Percentiles rank a stretch among this genome's conserved stretches.
Conservation (phyloP, 768 basidiomycete genomes). For the Boletus subparvulus region DNA sequence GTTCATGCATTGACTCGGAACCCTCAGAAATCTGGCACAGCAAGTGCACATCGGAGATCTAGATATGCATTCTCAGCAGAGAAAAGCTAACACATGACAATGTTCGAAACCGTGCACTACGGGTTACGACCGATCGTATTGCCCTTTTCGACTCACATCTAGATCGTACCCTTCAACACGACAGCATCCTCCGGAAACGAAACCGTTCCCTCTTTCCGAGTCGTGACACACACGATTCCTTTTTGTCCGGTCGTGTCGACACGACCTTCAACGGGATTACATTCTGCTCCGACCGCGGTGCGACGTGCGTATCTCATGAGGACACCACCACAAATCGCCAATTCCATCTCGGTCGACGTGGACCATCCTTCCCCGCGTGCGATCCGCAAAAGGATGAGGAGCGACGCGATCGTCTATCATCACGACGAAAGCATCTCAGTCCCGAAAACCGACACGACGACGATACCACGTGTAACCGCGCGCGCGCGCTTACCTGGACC, state of each 20-base stretch:
- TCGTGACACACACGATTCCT: neutral
- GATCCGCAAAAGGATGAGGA: slow-evolving; percentile 40
- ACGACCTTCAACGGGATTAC: neutral
- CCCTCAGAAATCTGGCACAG: too few relatives aligned
- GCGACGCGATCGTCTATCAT: slow-evolving; percentile 37
- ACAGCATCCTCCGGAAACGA: neutral
- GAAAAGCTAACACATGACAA: too few relatives aligned
- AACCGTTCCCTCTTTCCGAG: neutral
- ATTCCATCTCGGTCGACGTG: neutral
- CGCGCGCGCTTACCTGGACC: slow-evolving; percentile 7
- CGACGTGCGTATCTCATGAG: neutral
- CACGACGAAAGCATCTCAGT: neutral
- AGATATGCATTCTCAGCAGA: too few relatives aligned
- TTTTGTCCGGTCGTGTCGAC: neutral
- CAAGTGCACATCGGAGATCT: too few relatives aligned
- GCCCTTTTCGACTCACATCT: too few relatives aligned
- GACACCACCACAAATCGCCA: neutral
- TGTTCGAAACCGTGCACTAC: too few relatives aligned
- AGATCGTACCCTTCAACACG: neutral
- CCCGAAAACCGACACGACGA: neutral
- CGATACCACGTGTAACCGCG: neutral
- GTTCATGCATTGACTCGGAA: too few relatives aligned
- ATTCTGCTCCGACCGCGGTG: neutral
- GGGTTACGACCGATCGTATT: too few relatives aligned
- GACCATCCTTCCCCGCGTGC: slow-evolving; percentile 39